A percentile compares a stretch with the other conserved stretches of the same genome.
Conservation (phyloP, 345 rosid genomes). For the Euphorbia pulcherrima region DNA sequence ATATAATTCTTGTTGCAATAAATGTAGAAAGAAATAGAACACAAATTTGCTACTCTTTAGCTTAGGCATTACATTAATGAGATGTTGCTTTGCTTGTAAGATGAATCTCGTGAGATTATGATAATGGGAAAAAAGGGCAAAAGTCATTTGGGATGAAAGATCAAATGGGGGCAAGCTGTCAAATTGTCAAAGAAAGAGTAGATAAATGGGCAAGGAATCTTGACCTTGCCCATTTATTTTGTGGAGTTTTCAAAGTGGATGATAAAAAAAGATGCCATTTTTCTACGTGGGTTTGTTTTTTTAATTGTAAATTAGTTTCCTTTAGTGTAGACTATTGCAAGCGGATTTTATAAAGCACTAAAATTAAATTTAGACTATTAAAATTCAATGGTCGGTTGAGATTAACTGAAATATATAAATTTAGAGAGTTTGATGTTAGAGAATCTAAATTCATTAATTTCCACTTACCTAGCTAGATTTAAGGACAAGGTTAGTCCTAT, state of each 20-base stretch:
- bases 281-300: conserved; percentile 7
- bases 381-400: too few species aligned
- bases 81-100: conserved; percentile 20
- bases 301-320: not conserved
- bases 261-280: conserved; percentile 41
- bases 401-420: too few species aligned
- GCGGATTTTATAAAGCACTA: too few species aligned
- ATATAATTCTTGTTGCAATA: not conserved
- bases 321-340: too few species aligned
- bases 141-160: not conserved
- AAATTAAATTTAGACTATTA: too few species aligned
- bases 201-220: conserved; percentile 57
- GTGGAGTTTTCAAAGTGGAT: conserved; percentile 16
- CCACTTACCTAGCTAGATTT: too few species aligned
- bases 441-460: too few species aligned
- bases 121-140: not conserved
- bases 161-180: conserved; percentile 27
- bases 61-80: conserved; percentile 11
- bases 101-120: not conserved
- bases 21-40: conserved; percentile 17
- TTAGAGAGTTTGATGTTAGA: too few species aligned
- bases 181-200: conserved; percentile 39
- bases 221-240: conserved; percentile 22
- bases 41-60: conserved; percentile 10
- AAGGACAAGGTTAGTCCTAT: too few species aligned